Evolutionary conservation across 192 early-diverging fungal species (phyloP).

Genomic region (Entophlyctis helioformis): DNA sequence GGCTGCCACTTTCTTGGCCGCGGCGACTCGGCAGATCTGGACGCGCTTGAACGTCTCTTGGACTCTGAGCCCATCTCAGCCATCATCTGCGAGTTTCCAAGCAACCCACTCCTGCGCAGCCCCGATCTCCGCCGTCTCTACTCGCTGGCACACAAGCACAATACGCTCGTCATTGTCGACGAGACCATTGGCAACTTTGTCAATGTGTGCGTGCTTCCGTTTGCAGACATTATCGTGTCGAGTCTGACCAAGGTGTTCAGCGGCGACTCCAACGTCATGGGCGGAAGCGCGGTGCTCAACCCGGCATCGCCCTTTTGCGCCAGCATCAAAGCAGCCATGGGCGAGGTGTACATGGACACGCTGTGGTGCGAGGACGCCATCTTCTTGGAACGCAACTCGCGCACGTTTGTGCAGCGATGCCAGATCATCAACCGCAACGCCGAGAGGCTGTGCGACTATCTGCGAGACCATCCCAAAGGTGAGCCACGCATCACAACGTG

Average conservation of each 20-base stretch:
- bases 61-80: slow-evolving; percentile 56
- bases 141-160: slow-evolving; percentile 58
- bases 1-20: slow-evolving; percentile 82
- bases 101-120: slow-evolving; percentile 82
- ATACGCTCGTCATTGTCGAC: slow-evolving; percentile 77
- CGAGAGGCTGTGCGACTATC: slow-evolving; percentile 60
- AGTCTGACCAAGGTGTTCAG: slow-evolving; percentile 92
- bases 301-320: slow-evolving; percentile 2
- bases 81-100: slow-evolving; percentile 88
- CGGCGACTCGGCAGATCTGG: slow-evolving; percentile 65
- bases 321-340: slow-evolving; percentile 41
- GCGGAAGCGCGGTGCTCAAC: slow-evolving; percentile 64
- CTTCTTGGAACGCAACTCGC: slow-evolving; percentile 90
- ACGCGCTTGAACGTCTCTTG: slow-evolving; percentile 30
- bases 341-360: slow-evolving; percentile 61
- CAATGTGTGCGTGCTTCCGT: slow-evolving; percentile 67
- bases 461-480: slow-evolving; percentile 61
- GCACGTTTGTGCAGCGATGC: slow-evolving; percentile 69
- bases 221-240: slow-evolving; percentile 79
- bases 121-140: slow-evolving; percentile 66
- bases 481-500: neutral
- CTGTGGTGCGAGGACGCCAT: slow-evolving; percentile 90
- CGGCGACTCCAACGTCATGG: slow-evolving; percentile 97
- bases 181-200: slow-evolving; percentile 93
- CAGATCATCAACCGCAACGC: slow-evolving; percentile 66